A percentile compares a stretch with the other conserved stretches of the same genome.
phyloP scores from a whole-genome alignment of 306 rosid genomes.

The Senna siamea region DNA sequence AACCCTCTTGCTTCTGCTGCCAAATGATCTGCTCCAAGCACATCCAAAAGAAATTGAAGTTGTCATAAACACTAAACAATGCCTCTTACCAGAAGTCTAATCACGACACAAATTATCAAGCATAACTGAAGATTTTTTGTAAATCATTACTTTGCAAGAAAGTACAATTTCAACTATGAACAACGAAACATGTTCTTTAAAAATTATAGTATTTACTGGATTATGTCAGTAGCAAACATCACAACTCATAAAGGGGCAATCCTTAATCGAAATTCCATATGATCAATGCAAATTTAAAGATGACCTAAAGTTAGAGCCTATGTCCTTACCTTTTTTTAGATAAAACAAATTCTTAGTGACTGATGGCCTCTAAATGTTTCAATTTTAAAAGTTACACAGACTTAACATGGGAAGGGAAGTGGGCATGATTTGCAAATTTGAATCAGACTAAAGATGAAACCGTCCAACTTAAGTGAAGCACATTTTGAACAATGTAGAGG shows the following conservation, averaged over 20 bases:
- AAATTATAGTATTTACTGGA: not conserved
- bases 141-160: not conserved
- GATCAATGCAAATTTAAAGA: not conserved
- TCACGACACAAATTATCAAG: not conserved
- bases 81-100: not conserved
- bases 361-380: not conserved
- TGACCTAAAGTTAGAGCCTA: not conserved
- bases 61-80: not conserved
- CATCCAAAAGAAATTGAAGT: constrained; percentile 18
- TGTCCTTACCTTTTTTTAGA: not conserved
- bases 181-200: not conserved
- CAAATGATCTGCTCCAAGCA: constrained; percentile 49
- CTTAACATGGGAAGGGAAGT: not conserved
- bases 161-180: not conserved
- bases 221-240: not conserved
- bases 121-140: not conserved
- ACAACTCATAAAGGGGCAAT: not conserved
- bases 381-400: not conserved
- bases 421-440: not conserved
- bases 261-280: not conserved
- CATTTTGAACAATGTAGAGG: not conserved
- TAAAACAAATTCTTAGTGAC: not conserved
- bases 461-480: not conserved
- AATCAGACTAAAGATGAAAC: not conserved
- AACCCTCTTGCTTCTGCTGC: constrained; percentile 38